A percentile compares a stretch with the other conserved stretches of the same genome.
These are phyloP conservation scores for Adansonia madagascariensis DNA, from an alignment of 441 rosid species.

Conservation along the genomic window DNA sequence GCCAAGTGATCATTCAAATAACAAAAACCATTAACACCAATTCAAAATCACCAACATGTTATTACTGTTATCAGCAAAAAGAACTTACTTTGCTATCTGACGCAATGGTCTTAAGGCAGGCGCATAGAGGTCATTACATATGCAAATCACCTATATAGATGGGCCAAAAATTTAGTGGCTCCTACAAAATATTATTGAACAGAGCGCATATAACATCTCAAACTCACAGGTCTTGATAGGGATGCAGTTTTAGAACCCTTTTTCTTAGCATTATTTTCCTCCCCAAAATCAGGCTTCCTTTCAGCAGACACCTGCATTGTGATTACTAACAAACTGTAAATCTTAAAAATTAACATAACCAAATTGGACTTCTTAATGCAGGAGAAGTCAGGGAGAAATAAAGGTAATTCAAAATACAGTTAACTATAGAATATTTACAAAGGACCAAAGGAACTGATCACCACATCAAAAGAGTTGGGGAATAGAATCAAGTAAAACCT, in stretches of 20 bases:
- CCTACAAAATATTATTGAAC: constrained; percentile 13
- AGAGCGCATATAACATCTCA: constrained; percentile 29
- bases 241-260: constrained; percentile 63
- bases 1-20: constrained; percentile 29
- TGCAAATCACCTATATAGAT: constrained; percentile 75
- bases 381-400: background rate
- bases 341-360: constrained; percentile 10
- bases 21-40: constrained; percentile 19
- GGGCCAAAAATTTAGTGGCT: constrained; percentile 23
- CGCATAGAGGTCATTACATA: constrained; percentile 94
- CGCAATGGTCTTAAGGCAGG: constrained; percentile 94
- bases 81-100: constrained; percentile 90
- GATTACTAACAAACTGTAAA: constrained; percentile 16
- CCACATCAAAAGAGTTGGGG: background rate
- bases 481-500: background rate
- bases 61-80: constrained; percentile 1
- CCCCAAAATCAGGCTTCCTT: constrained; percentile 58
- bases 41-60: background rate
- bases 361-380: constrained; percentile 10
- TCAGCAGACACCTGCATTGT: constrained; percentile 72
- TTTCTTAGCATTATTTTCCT: constrained; percentile 61
- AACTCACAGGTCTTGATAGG: constrained; percentile 82
- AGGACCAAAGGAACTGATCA: background rate
- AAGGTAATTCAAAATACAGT: background rate
- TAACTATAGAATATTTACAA: constrained; percentile 3